Base-by-base conservation (phyloP, 1,284 basidiomycete species). In the Exsudoporus floridanus region DNA sequence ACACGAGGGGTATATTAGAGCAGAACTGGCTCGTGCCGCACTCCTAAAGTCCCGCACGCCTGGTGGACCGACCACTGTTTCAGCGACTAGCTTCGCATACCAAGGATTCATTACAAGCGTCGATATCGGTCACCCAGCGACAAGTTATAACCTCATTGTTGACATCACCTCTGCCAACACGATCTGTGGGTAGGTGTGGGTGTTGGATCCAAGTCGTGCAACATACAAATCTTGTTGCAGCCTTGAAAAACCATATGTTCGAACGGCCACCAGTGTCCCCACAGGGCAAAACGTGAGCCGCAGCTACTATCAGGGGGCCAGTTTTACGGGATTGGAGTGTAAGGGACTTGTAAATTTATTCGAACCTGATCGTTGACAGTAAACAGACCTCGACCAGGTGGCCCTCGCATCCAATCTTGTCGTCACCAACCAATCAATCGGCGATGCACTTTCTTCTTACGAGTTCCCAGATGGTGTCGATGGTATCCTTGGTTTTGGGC, bases 161-260 rank as follows among this genome's bases (percentile, higher is more conserved):
- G 70, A 71, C 40, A 71, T 70, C 2, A 69, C 67, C 1, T 72
- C 67, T 14, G 63, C 67, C 40, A 73, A 71, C 47, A 70, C 61
- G 1, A 70, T 62, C 44, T 64, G 67, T 33, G 71, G 67, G 69
- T 66, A 30, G 47, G 66, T 52, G 4, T 23, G n/a, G 1, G n/a
- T 18, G 28, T 7, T 56, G 1, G 19, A 23, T 44, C 10, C 23
- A 21, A 14, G 8, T 28, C 6, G 13, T 34, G 21, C 18, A 10
- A 10, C 13, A 16, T 35, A 37, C 1, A n/a, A 1, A 39, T 38
- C 2, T 36, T 7, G 31, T 47, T 40, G 16, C 27, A 69, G 67
- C 6, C 52, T 47, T 31, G 56, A 55, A 9, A 55, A 0, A 7
- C 34, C 49, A 14, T 71, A 64, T 34, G 49, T 49, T 36, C 51